Conservation (phyloP, 2,329 filamentous ascomycete genomes). For the Fusarium staphyleae region DNA sequence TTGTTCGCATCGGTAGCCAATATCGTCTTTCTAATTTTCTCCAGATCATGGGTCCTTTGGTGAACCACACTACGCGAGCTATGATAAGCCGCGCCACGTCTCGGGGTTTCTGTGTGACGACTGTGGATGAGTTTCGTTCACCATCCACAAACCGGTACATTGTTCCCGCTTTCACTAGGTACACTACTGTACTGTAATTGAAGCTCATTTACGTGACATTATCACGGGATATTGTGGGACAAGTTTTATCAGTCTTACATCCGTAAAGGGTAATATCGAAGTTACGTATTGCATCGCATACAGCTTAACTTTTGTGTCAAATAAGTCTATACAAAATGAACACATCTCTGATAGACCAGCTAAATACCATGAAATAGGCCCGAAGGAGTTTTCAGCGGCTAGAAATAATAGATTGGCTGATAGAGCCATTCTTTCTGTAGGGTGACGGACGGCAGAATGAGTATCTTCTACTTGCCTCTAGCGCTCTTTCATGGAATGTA, state of each 20-base stretch:
- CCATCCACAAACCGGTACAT: conserved; percentile 21
- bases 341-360: no score
- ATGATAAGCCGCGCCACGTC: conserved; percentile 13
- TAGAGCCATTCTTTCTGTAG: no score
- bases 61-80: background rate
- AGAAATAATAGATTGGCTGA: background rate
- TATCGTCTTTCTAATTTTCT: background rate
- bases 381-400: background rate
- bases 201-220: conserved; percentile 2
- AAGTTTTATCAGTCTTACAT: no score
- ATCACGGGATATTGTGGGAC: background rate
- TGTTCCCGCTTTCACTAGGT: background rate
- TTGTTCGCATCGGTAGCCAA: background rate
- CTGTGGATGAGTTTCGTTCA: background rate
- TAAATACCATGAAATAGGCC: conserved; percentile 1
- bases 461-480: no score
- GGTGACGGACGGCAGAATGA: no score
- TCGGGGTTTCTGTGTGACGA: conserved; percentile 24
- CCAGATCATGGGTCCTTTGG: background rate
- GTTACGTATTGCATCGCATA: no score
- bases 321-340: no score
- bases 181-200: background rate
- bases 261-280: no score
- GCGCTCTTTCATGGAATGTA: no score
- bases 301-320: no score